Evolutionary conservation across 306 rosid species (phyloP).

Genomic region (Gynostemma pentaphyllum): DNA sequence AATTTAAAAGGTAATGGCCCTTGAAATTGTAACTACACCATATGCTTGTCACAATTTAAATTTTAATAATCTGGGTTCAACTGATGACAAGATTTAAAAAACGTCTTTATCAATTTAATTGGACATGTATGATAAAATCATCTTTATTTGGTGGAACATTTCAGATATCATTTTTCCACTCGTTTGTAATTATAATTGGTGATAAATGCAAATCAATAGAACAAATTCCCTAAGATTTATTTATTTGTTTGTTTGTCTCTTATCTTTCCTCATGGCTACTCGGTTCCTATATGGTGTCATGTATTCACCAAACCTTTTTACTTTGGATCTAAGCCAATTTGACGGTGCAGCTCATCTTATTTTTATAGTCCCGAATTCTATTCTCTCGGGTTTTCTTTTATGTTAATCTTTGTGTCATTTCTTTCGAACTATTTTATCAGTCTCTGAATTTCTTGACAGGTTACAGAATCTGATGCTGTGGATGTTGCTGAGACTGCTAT

Average conservation of each 20-base stretch:
- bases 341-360: not conserved
- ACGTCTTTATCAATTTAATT: not conserved
- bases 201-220: not conserved
- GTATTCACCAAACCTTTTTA: not conserved
- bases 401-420: not conserved
- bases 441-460: constrained; percentile 32
- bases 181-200: too few species aligned
- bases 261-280: not conserved
- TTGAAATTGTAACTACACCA: not conserved
- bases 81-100: not conserved
- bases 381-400: not conserved
- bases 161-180: not conserved
- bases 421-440: not conserved
- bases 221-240: not conserved
- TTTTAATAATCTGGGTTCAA: not conserved
- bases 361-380: not conserved
- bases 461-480: constrained; percentile 80
- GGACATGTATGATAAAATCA: not conserved
- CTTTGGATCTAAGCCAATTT: not conserved
- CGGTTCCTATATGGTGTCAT: constrained; percentile 1
- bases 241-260: not conserved
- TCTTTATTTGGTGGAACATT: not conserved
- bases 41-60: not conserved
- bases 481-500: constrained; percentile 61
- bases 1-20: not conserved